These are phyloP conservation scores for Agastache rugosa DNA, from an alignment of 257 asterid species.

Conservation along the genomic window DNA sequence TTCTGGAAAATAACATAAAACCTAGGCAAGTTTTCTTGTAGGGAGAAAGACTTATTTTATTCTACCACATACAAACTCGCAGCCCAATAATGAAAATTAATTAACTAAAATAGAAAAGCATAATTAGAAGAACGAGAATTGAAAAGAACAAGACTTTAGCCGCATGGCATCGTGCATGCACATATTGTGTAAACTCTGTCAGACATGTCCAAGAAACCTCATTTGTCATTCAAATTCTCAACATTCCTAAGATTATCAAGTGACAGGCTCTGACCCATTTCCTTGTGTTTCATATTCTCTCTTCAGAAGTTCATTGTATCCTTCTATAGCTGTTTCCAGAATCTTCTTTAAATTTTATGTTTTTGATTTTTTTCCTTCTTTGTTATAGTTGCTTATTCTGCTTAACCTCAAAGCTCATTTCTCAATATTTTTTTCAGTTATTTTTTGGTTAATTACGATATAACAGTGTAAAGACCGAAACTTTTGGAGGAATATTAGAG, in stretches of 20 bases:
- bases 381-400: conserved; percentile 7
- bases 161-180: no score
- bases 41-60: no score
- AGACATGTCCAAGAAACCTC: neutral
- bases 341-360: neutral
- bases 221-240: conserved; percentile 6
- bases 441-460: conserved; percentile 21
- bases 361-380: neutral
- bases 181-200: no score
- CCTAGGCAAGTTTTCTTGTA: no score
- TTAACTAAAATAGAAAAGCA: no score
- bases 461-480: neutral
- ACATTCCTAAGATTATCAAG: conserved; percentile 15
- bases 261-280: conserved; percentile 2
- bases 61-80: no score
- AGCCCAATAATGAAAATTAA: no score
- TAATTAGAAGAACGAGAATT: no score
- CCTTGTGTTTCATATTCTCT: neutral
- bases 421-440: neutral
- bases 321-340: neutral
- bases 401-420: conserved; percentile 8
- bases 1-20: no score
- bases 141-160: no score
- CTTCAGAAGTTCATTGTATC: conserved; percentile 21
- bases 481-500: conserved; percentile 25